Base-by-base conservation (phyloP, 2,329 filamentous ascomycete genomes). In the Chalaropsis thielavioides region DNA sequence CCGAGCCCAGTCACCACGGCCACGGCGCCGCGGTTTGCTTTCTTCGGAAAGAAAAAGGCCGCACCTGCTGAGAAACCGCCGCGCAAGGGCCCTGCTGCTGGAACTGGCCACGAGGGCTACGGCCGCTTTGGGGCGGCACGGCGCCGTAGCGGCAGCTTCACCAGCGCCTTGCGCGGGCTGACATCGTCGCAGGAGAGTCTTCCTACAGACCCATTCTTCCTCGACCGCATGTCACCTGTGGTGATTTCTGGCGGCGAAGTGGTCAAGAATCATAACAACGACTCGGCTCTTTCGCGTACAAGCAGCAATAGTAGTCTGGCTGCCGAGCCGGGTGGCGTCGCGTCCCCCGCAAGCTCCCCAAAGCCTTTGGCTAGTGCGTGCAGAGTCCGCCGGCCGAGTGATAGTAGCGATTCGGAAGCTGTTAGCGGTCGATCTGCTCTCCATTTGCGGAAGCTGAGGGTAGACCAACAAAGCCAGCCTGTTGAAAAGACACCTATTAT, bases 31-130 rank as follows among this genome's bases (percentile, higher is more conserved):
- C 83, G 87, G 1, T 94, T 96, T 72, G 87, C 88, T 0, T 80
- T 96, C 64, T 95, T 96, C 70, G 79, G 86, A 8, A 83, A 87
- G 69, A 84, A 84, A 15, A 95, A 90, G 73, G 5, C 63, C 24
- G 41, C 54, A 0, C 38, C 22, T 31, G n/a, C 19, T 38, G 44
- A 86, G 8, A 84, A 81, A 68, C 72, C 27, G 27, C 82, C 27
- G n/a, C 61, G 88, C 35, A 92, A 90, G 74, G 92, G 92, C 0
- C 92, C 92, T 24, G 84, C 82, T 17, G 92, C 92, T 49, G 92
- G 92, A n/a, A 97, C 92, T 44, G 92, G 92, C 0, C 91, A 97
- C 71, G 92, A 97, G 76, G 88, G 88, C 0, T 92, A 92, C 70
- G 87, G 87, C 0, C 82, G 81, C 65, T 78, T 89, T 65, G 84